A percentile compares a stretch with the other conserved stretches of the same genome.
phyloP scores from a whole-genome alignment of 352 stramenopile genomes.

The Pythium coloratum region DNA sequence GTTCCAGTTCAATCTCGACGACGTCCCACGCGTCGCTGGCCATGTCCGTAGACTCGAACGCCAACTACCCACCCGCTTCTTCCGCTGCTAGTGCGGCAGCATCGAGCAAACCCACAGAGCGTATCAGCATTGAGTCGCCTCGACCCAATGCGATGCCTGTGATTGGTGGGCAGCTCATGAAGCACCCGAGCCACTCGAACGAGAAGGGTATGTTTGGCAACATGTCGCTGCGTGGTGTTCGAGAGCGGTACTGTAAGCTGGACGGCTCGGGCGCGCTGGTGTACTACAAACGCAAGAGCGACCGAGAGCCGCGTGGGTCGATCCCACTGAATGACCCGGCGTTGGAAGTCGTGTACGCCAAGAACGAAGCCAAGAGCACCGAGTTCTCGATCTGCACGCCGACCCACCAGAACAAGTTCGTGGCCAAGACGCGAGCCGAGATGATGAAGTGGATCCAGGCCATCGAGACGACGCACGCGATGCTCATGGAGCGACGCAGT shows the following conservation, averaged over 20 bases:
- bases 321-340: constrained; percentile 67
- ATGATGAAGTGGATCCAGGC: constrained; percentile 73
- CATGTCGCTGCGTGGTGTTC: constrained; percentile 73
- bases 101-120: constrained; percentile 14
- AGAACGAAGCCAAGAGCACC: constrained; percentile 63
- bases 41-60: constrained; percentile 47
- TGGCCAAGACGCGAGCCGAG: constrained; percentile 68
- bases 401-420: constrained; percentile 73
- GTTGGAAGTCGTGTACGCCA: constrained; percentile 70
- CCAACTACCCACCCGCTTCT: constrained; percentile 28
- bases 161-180: constrained; percentile 61
- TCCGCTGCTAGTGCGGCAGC: background rate
- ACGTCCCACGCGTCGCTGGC: constrained; percentile 54
- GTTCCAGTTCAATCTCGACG: constrained; percentile 39
- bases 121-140: background rate
- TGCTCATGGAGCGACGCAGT: constrained; percentile 45
- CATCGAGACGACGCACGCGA: constrained; percentile 49
- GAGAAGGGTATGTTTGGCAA: constrained; percentile 77
- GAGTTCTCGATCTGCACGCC: constrained; percentile 81
- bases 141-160: constrained; percentile 31
- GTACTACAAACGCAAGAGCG: constrained; percentile 84
- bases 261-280: constrained; percentile 59
- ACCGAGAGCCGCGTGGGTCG: constrained; percentile 64
- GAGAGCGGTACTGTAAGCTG: constrained; percentile 73
- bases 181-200: constrained; percentile 78